phyloP scores from a whole-genome alignment of 345 rosid genomes.

The Dimocarpus longan region DNA sequence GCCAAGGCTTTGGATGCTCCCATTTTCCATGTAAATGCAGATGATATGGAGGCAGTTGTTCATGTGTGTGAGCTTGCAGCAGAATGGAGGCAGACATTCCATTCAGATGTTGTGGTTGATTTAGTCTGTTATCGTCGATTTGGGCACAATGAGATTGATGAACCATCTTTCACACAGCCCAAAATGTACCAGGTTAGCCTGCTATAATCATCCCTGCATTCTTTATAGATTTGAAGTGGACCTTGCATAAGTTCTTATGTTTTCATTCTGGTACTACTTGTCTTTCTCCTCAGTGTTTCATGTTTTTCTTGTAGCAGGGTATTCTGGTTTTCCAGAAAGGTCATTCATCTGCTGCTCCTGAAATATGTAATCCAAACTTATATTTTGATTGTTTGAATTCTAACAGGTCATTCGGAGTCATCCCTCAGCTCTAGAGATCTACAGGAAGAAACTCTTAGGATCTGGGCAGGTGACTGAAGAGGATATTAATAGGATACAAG shows the following conservation, averaged over 20 bases:
- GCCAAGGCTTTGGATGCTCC: conserved; percentile 86
- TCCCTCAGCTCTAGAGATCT: conserved; percentile 71
- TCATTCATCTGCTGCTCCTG: neutral
- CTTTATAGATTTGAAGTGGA: conserved; percentile 10
- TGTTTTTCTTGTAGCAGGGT: conserved; percentile 2
- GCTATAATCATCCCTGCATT: conserved; percentile 1
- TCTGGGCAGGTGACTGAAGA: conserved; percentile 62
- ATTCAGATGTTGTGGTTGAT: conserved; percentile 84
- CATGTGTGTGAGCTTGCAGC: conserved; percentile 86
- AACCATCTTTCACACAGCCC: conserved; percentile 83
- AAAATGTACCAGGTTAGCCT: conserved; percentile 77
- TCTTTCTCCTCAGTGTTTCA: neutral
- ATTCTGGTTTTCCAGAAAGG: neutral
- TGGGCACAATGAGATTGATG: conserved; percentile 88
- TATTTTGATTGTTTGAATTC: conserved; percentile 20
- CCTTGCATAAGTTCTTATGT: neutral
- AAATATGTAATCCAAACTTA: neutral
- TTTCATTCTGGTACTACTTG: neutral
- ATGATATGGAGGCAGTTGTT: conserved; percentile 79
- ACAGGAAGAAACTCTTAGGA: conserved; percentile 62
- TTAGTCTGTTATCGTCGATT: conserved; percentile 76
- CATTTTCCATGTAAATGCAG: conserved; percentile 78
- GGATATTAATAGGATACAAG: conserved; percentile 56
- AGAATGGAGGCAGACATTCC: conserved; percentile 86
- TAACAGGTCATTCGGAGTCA: conserved; percentile 68